A percentile compares a stretch with the other conserved stretches of the same genome.
phyloP scores from a whole-genome alignment of 129 eudicot genomes.

The Erigeron canadensis region DNA sequence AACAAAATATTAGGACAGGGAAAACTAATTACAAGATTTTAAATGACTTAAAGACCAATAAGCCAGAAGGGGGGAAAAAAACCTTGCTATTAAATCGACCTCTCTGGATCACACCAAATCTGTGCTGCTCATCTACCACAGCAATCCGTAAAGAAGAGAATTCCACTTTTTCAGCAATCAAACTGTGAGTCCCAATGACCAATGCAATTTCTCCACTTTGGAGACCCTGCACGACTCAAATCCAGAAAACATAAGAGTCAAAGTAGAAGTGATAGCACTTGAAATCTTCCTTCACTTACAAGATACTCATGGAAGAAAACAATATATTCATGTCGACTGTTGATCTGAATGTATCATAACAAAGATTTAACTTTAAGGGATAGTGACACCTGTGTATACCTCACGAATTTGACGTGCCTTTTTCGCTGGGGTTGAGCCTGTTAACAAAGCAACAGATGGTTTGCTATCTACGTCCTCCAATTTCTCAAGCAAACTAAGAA shows the following conservation, averaged over 20 bases:
- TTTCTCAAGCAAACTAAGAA: constrained; percentile 60
- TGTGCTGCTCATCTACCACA: constrained; percentile 90
- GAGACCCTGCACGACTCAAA: constrained; percentile 59
- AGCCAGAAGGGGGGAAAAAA: background rate
- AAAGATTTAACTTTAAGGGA: constrained; percentile 1
- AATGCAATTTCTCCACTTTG: constrained; percentile 75
- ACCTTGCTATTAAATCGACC: constrained; percentile 95
- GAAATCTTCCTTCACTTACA: background rate
- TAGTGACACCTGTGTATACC: constrained; percentile 32
- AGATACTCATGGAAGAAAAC: background rate
- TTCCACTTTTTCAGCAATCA: constrained; percentile 84
- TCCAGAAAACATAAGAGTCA: constrained; percentile 4
- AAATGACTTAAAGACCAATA: background rate
- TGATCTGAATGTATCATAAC: constrained; percentile 11
- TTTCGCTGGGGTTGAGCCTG: constrained; percentile 87
- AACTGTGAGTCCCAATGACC: constrained; percentile 92
- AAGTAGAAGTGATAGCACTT: constrained; percentile 1
- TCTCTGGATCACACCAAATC: constrained; percentile 97
- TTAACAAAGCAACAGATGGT: constrained; percentile 81
- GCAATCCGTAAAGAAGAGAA: constrained; percentile 82
- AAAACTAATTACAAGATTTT: background rate
- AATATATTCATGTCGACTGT: background rate
- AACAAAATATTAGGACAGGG: background rate
- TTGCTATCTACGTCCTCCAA: constrained; percentile 51
- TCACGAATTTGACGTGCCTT: constrained; percentile 70